Evolutionary conservation across 257 asterid genomes (phyloP), one percentile per base, ranked within the genome.

Genomic region (Scutellaria baicalensis): DNA sequence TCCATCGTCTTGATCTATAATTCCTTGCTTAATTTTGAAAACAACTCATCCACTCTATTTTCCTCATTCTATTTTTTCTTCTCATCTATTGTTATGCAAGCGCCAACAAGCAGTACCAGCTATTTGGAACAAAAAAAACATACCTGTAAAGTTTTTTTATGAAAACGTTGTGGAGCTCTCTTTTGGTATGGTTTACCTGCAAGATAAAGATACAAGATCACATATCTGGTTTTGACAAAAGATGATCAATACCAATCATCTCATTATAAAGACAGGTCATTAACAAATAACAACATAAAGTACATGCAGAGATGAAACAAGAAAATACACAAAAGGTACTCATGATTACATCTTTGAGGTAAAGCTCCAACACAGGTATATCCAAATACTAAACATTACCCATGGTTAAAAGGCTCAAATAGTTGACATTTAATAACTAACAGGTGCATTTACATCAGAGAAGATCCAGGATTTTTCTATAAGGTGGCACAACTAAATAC

Each of bases 111-210:
- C 17, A 52, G 14, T 44, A 43, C 39, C 47, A 72, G n/a, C 0
- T 4, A 47, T 39, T 2, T 48, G 67, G 66, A 67, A 67, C 60
- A 35, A 12, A 67, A 49, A 67, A 72, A 27, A 27, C n/a, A n/a
- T 86, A 89, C 99, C 99, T 89, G 95, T 94, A 94, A 68, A 94
- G 99, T 77, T 84, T 86, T 71, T 82, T 81, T 73, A 94, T 94
- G 79, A 91, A 91, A 61, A 94, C 87, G 50, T 91, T 91, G 78
- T 91, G 99, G 72, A 94, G 90, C 82, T 89, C 98, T 72, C 96
- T 78, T 77, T 89, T 94, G 56, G 99, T 89, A 72, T 94, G 99
- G 79, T 91, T 84, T 66, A 94, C 99, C 99, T 94, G 84, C 77
- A 47, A 50, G 59, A 69, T 63, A 52, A 60, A 81, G 72, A 3